Evolutionary conservation across 192 early-diverging fungal genomes (phyloP).

Genomic region (Coemansia sp.): DNA sequence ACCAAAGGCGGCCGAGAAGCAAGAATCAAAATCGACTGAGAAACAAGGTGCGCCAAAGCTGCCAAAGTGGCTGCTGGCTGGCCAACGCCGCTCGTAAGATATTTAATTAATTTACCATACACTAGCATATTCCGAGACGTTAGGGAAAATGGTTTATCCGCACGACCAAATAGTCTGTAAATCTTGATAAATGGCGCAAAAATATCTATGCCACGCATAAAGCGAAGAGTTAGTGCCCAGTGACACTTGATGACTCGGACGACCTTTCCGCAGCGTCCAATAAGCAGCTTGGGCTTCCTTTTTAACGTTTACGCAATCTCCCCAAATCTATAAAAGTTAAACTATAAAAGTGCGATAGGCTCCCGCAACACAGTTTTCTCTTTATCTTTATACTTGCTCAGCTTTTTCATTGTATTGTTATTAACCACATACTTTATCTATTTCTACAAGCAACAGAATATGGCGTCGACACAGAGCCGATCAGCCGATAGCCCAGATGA

Average conservation of each 20-base stretch:
- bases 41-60: conserved; percentile 11
- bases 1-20: neutral
- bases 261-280: neutral
- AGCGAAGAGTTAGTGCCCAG: neutral
- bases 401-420: neutral
- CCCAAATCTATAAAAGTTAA: too few relatives aligned
- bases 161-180: neutral
- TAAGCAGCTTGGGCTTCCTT: neutral
- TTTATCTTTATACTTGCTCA: neutral
- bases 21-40: neutral
- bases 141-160: neutral
- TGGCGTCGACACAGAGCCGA: neutral
- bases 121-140: neutral
- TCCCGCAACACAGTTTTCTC: neutral
- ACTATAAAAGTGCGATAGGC: neutral
- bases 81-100: conserved; percentile 20
- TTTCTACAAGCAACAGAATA: neutral
- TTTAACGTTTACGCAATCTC: too few relatives aligned
- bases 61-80: conserved; percentile 53
- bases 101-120: neutral
- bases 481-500: neutral
- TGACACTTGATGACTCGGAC: neutral
- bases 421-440: neutral
- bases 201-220: neutral
- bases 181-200: too few relatives aligned